A percentile compares a stretch with the other conserved stretches of the same genome.
These are phyloP conservation scores for Paramecium primaurelia DNA, from an alignment of 73 alveolate genomes.

Conservation along the genomic window DNA sequence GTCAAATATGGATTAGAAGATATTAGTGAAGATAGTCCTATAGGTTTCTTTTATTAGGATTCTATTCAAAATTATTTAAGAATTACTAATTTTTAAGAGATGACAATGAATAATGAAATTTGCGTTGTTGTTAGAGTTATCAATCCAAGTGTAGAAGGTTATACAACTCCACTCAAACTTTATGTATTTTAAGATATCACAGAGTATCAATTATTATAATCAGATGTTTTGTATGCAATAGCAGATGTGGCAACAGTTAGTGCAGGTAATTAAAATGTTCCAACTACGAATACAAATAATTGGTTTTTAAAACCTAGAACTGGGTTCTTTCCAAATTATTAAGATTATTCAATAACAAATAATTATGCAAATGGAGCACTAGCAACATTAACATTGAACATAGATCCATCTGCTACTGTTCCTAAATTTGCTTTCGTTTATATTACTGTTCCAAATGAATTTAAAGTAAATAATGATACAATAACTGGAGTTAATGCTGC, in stretches of 20 bases:
- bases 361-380: neutral
- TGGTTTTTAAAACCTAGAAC: neutral
- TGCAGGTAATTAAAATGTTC: constrained; percentile 33
- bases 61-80: constrained; percentile 8
- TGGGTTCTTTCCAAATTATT: constrained; percentile 23
- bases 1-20: constrained; percentile 59
- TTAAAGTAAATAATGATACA: neutral
- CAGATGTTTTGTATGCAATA: constrained; percentile 45
- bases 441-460: neutral
- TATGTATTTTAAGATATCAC: constrained; percentile 28
- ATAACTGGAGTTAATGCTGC: neutral
- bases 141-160: constrained; percentile 54
- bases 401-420: constrained; percentile 1
- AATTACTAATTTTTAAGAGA: constrained; percentile 19
- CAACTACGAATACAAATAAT: neutral
- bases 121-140: constrained; percentile 50
- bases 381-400: neutral
- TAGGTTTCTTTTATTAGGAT: neutral
- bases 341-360: neutral
- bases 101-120: constrained; percentile 34
- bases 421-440: neutral
- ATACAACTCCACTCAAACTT: constrained; percentile 53
- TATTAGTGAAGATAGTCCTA: neutral
- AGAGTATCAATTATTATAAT: neutral
- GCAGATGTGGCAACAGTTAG: neutral